Evolutionary conservation across 2,329 filamentous ascomycete genomes (phyloP), one percentile per base, ranked within the genome.

Genomic region (Simplicillium aogashimaense): DNA sequence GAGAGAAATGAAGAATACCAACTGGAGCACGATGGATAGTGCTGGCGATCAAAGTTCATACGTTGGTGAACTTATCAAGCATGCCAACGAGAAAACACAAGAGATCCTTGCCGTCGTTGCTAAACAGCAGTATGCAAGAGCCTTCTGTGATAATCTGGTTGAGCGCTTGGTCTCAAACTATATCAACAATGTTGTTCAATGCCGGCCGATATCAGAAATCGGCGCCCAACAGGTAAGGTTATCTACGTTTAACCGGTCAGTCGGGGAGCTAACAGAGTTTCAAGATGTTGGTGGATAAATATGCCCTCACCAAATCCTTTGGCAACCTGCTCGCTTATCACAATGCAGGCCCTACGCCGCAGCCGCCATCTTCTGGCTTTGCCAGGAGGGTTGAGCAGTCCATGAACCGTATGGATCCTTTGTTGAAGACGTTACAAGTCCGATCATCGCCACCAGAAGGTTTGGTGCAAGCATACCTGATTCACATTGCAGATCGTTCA

Each of bases 381-480:
- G 73, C 86, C 50, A 94, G 94, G 63, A 83, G 92, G 36, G 86
- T 95, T 37, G 86, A 83, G 54, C 75, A 81, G 44, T 83, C 78
- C 54, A 92, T 95, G 72, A 78, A 79, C 43, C 86, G 88, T 49
- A 81, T 97, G 48, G 90, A 97, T 54, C 85, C 87, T 1, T 75
- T 98, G 16, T 81, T 98, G 52, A 98, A 98, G 64, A 97, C 92
- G 3, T 76, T 98, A 3, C 92, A 98, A 69, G 90, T 98, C 36
- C 86, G 86, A 20, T 80, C 89, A 3, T 86, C 84, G 4, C 92
- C 92, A 0, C 85, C 90, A 0, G 92, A 98, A 66, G 90, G 86
- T 2, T 76, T 98, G 3, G 89, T 98, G 0, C 90, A 97, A 65
- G 92, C 92, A 29, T 98, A 98, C 59, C 79, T 98, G 29, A 94